Percentiles rank a stretch among this genome's conserved stretches.
Conservation (phyloP, 805 yeast genomes). For the Kodamaea hsintzibuensis region DNA sequence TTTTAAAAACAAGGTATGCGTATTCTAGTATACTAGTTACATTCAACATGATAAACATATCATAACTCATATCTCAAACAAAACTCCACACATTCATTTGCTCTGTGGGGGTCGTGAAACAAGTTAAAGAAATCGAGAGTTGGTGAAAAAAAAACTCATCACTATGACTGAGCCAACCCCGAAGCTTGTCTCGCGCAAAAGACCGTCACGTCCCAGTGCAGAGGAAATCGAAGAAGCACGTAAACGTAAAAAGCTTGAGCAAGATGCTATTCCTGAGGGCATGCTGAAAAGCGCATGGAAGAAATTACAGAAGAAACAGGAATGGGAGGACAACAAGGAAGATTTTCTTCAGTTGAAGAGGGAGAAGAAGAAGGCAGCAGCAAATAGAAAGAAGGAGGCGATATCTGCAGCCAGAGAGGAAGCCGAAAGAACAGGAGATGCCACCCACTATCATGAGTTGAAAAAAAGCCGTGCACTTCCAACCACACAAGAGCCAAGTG, state of each 20-base stretch:
- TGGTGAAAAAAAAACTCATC: not conserved
- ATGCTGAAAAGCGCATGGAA: slow-evolving; percentile 89
- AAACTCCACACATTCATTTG: no score
- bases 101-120: no score
- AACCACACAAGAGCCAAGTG: slow-evolving; percentile 47
- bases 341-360: slow-evolving; percentile 55
- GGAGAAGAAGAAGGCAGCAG: slow-evolving; percentile 50
- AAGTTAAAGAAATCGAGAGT: not conserved
- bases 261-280: slow-evolving; percentile 66
- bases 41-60: no score
- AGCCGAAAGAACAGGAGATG: slow-evolving; percentile 27
- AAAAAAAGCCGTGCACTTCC: slow-evolving; percentile 37
- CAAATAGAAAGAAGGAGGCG: slow-evolving; percentile 26
- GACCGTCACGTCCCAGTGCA: slow-evolving; percentile 12
- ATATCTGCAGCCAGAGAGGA: slow-evolving; percentile 14
- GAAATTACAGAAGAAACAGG: slow-evolving; percentile 56
- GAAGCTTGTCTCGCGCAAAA: not conserved
- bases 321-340: slow-evolving; percentile 65
- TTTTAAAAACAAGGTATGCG: no score
- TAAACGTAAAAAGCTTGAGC: slow-evolving; percentile 9
- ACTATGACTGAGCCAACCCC: slow-evolving; percentile 3
- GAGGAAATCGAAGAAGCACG: slow-evolving; percentile 16
- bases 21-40: no score
- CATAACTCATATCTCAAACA: no score
- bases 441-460: slow-evolving; percentile 24